A percentile compares a stretch with the other conserved stretches of the same genome.
phyloP scores from a whole-genome alignment of 2,329 filamentous ascomycete genomes.

The Ophiostoma novo-ulmi region DNA sequence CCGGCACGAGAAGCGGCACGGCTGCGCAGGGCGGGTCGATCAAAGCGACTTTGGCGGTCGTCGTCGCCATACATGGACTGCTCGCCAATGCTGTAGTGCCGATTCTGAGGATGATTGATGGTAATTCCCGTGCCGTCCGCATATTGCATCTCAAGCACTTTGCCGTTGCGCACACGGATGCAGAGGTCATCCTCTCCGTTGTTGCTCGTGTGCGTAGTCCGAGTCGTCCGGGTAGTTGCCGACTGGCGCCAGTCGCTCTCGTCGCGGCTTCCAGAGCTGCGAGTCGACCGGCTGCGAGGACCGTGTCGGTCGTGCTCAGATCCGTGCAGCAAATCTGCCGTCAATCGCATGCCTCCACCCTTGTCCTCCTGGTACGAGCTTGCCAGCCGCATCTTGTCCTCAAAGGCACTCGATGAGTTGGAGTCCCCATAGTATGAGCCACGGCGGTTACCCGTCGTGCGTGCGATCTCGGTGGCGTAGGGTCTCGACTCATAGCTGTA shows the following conservation, averaged over 20 bases:
- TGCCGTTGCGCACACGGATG: slow-evolving; percentile 48
- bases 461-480: slow-evolving; percentile 40
- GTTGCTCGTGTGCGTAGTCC: slow-evolving; percentile 40
- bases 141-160: slow-evolving; percentile 49
- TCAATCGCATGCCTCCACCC: slow-evolving; percentile 46
- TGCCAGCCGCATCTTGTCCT: slow-evolving; percentile 43
- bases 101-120: slow-evolving; percentile 35
- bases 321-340: slow-evolving; percentile 51
- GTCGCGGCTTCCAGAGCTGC: slow-evolving; percentile 56
- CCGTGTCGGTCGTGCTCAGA: slow-evolving; percentile 43
- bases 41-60: slow-evolving; percentile 43
- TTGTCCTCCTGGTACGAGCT: slow-evolving; percentile 51
- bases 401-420: slow-evolving; percentile 34
- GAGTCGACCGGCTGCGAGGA: slow-evolving; percentile 52
- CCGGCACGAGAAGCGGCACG: slow-evolving; percentile 49
- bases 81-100: slow-evolving; percentile 40
- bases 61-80: slow-evolving; percentile 48
- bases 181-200: slow-evolving; percentile 59
- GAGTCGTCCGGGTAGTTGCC: slow-evolving; percentile 56
- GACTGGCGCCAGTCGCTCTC: slow-evolving; percentile 60
- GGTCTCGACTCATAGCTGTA: slow-evolving; percentile 37
- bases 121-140: slow-evolving; percentile 56
- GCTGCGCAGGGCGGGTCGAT: slow-evolving; percentile 42
- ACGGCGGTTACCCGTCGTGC: slow-evolving; percentile 31
- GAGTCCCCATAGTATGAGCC: slow-evolving; percentile 41